Conservation (phyloP, 345 rosid genomes). For the Chamaenerion angustifolium region DNA sequence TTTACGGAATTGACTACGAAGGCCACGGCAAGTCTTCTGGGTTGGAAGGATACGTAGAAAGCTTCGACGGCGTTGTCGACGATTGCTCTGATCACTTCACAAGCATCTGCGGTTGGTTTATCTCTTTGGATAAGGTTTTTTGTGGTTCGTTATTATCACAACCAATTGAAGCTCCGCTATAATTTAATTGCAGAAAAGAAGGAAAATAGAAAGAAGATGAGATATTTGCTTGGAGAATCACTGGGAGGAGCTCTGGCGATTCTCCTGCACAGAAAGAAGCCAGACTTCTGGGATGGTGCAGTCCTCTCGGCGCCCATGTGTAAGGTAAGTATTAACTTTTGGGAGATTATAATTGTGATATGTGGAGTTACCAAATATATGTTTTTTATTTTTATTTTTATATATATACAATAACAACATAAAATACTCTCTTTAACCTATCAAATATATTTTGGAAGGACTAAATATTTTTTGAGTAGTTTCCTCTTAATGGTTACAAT, state of each 20-base stretch:
- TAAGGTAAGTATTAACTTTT: slow-evolving; percentile 29
- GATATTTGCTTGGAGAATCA: slow-evolving; percentile 67
- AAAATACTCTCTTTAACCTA: no score
- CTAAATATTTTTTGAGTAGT: no score
- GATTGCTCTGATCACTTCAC: slow-evolving; percentile 49
- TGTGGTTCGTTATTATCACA: no score
- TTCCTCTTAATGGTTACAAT: no score
- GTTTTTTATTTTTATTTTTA: no score
- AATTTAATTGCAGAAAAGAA: slow-evolving; percentile 25
- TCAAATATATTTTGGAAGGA: no score
- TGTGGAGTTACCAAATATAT: no score
- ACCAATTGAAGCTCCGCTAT: no score
- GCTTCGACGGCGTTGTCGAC: slow-evolving; percentile 40
- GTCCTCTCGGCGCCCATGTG: slow-evolving; percentile 86
- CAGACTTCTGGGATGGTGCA: slow-evolving; percentile 74
- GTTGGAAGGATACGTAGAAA: slow-evolving; percentile 28
- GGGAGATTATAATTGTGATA: no score
- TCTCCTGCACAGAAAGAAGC: slow-evolving; percentile 48
- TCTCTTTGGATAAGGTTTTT: not conserved
- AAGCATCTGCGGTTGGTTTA: slow-evolving; percentile 37
- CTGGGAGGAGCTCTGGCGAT: slow-evolving; percentile 82
- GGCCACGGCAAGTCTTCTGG: slow-evolving; percentile 87
- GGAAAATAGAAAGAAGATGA: slow-evolving; percentile 57
- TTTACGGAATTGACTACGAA: slow-evolving; percentile 73
- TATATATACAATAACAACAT: no score